phyloP scores from a whole-genome alignment of 78 protist genomes.

The Neovahlkampfia damariscottae region DNA sequence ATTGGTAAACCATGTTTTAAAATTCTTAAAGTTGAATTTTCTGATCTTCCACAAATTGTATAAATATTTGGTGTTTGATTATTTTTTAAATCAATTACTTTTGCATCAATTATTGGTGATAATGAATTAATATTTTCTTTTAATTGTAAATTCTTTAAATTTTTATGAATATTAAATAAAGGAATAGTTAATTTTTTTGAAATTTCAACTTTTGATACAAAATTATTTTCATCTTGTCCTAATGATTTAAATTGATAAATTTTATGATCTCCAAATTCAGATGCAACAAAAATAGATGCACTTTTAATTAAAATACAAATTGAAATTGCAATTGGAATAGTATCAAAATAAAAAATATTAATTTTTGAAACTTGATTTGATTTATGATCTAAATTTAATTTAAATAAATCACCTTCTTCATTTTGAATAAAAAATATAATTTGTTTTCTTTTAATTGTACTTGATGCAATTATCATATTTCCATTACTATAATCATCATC shows the following conservation, averaged over 20 bases:
- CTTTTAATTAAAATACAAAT: conserved; percentile 31
- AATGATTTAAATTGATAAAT: conserved; percentile 44
- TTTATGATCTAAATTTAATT: conserved; percentile 44
- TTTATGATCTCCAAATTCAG: conserved; percentile 86
- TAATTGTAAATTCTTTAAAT: conserved; percentile 51
- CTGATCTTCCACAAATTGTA: conserved; percentile 59
- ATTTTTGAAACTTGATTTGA: conserved; percentile 37
- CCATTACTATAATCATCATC: not conserved
- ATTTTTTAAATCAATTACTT: conserved; percentile 32
- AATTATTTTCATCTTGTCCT: conserved; percentile 35
- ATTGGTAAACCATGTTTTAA: conserved; percentile 83
- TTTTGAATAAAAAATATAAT: conserved; percentile 86
- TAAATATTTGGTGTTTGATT: conserved; percentile 62
- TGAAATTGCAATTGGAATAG: conserved; percentile 63
- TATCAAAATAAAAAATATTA: conserved; percentile 71
- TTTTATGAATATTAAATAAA: conserved; percentile 39
- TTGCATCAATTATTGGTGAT: conserved; percentile 66
- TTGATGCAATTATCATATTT: not conserved
- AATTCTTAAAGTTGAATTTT: conserved; percentile 57
- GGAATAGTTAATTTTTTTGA: not conserved
- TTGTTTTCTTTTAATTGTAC: conserved; percentile 36
- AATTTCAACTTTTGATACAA: not conserved
- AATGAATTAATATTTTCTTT: conserved; percentile 55
- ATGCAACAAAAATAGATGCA: conserved; percentile 85
- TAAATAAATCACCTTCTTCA: conserved; percentile 89